phyloP scores from a whole-genome alignment of 345 rosid species.

The Rhodamnia rubescens region DNA sequence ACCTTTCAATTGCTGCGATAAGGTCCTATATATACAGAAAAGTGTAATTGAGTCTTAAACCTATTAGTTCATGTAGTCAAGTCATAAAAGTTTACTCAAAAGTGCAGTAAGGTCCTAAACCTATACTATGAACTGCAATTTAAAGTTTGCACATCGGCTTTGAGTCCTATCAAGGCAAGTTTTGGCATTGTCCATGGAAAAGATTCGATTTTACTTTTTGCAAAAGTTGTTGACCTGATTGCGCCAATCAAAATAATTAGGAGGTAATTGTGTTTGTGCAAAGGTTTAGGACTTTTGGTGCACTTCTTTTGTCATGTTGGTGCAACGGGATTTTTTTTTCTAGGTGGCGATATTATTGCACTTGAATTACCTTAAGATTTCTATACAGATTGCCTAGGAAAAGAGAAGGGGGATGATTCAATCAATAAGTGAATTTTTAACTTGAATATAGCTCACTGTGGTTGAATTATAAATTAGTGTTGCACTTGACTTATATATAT shows the following conservation, averaged over 20 bases:
- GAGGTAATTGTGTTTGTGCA: not conserved
- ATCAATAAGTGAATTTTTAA: not conserved
- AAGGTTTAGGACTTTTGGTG: not conserved
- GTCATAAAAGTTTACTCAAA: not conserved
- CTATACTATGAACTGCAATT: not conserved
- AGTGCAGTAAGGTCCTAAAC: not conserved
- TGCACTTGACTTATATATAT: not conserved
- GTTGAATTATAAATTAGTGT: not conserved
- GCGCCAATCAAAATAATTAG: not conserved
- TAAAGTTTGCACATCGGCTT: not conserved
- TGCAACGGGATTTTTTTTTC: not conserved
- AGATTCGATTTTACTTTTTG: not conserved
- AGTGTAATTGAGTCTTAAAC: not conserved
- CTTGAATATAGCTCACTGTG: fast-evolving
- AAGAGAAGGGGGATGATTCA: not conserved
- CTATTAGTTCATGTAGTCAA: fast-evolving
- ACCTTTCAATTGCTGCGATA: not conserved
- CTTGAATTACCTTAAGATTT: not conserved
- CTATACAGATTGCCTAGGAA: not conserved
- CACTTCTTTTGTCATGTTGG: not conserved
- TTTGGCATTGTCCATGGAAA: not conserved
- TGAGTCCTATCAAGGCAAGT: not conserved
- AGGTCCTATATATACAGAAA: not conserved
- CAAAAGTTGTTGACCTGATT: not conserved
- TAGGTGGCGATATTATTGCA: not conserved